Base-by-base conservation (phyloP, 345 rosid species). In the Boechera divaricarpa region DNA sequence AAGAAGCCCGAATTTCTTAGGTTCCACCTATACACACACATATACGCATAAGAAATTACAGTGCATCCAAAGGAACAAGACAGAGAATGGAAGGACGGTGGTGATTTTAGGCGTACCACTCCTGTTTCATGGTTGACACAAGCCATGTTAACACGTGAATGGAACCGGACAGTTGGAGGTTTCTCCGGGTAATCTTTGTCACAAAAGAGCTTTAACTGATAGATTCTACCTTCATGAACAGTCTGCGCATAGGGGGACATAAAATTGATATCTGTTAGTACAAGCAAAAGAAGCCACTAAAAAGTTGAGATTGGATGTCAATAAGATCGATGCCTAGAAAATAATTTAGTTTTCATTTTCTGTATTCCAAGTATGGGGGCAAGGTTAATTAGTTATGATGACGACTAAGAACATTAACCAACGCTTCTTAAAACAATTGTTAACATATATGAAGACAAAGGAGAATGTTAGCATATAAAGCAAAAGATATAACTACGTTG, bases 101-200 rank as follows among this genome's bases (percentile, higher is more conserved):
- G 16, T 18, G 39, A n/a, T n/a, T 5, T 6, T 8, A 61, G 10
- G 6, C 35, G 16, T 93, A 94, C 98, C 97, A 86, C 93, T 83
- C 98, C 97, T 35, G 93, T 90, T 87, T 93, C 98, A 63, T 91
- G 98, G 87, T 86, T 90, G 74, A 94, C 97, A 70, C 97, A 91
- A 63, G 90, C 87, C 96, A 93, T 88, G 77, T 93, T 93, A 77
- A 93, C 80, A 69, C 97, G 91, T 56, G 98, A 91, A 82, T 94
- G 97, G 76, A 91, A 94, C 70, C 97, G 92, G 69, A 91, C 97
- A 54, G 84, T 94, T 15, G 98, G 98, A 58, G 98, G 97, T 86
- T 87, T 94, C 86, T 94, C 96, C 0, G 98, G 98, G 79, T 94
- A 94, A 79, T 94, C 98, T 85, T 94, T 91, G 81, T 91, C 97